A percentile compares a stretch with the other conserved stretches of the same genome.
Evolutionary conservation across 495 filamentous ascomycete genomes (phyloP).

Genomic region (Trichoderma gamsii): DNA sequence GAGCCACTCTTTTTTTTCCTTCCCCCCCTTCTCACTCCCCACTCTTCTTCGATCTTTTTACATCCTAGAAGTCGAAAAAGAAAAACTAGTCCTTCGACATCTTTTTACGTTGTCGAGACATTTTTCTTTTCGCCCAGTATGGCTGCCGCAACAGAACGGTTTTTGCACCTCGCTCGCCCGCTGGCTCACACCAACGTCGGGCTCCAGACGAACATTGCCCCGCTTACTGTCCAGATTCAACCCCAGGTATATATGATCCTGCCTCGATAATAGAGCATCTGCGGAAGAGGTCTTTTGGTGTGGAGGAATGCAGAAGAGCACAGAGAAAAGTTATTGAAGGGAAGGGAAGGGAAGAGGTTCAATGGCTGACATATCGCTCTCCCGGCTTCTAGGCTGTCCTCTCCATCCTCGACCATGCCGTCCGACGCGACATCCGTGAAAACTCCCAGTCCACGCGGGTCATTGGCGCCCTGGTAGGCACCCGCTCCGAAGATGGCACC

Average conservation of each 20-base stretch:
- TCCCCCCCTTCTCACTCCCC: slow-evolving; percentile 5
- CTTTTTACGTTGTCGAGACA: slow-evolving; percentile 5
- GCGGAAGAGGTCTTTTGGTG: slow-evolving; percentile 42
- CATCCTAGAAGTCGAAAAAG: background rate
- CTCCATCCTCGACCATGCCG: slow-evolving; percentile 94
- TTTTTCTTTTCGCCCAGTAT: slow-evolving; percentile 48
- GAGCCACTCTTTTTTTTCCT: slow-evolving; percentile 1
- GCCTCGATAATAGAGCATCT: slow-evolving; percentile 68
- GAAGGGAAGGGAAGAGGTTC: background rate
- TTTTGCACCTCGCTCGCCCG: slow-evolving; percentile 90
- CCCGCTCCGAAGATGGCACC: slow-evolving; percentile 88
- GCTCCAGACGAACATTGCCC: slow-evolving; percentile 75
- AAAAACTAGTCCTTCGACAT: slow-evolving; percentile 3
- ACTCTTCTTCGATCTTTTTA: slow-evolving; percentile 2
- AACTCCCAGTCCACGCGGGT: slow-evolving; percentile 79
- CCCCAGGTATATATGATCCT: slow-evolving; percentile 69
- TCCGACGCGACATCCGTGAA: slow-evolving; percentile 82
- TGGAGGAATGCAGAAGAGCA: background rate
- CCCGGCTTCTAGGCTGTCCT: slow-evolving; percentile 65
- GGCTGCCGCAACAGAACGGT: slow-evolving; percentile 71
- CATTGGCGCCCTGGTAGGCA: slow-evolving; percentile 90
- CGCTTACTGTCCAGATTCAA: slow-evolving; percentile 87
- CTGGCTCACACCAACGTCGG: slow-evolving; percentile 73
- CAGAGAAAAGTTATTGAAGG: too few relatives aligned
- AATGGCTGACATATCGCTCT: slow-evolving; percentile 16